Evolutionary conservation across 2,329 filamentous ascomycete species (phyloP), one percentile per base, ranked within the genome.

Genomic region (Xylariomycetidae sp.): DNA sequence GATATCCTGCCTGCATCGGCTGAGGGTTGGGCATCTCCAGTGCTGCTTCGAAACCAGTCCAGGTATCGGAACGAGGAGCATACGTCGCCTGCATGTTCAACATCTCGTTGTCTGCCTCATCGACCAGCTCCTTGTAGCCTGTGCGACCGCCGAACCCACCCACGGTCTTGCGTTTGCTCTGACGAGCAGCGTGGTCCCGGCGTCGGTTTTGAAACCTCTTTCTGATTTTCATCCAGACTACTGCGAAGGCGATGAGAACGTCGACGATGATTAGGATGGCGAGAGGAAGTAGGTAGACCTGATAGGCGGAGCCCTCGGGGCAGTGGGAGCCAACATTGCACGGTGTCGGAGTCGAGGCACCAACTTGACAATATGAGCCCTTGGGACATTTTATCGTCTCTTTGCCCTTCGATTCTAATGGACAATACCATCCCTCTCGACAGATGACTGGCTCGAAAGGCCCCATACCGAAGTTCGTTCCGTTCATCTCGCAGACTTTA

Each of bases 391-490:
- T 31, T 4, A 66, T 42, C 27, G 58, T 61, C 34, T 65, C 45
- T 26, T 53, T 62, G 8, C 66, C 66, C 3, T 49, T 47, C 6
- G 42, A 49, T 16, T 39, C 34, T 2, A 33, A 27, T 2, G 71
- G 70, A 31, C 73, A 77, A 40, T 73, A 75, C 31, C 51, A 58
- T 3, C 72, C 72, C 23, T 61, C 43, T 25, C 59, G 58, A 45
- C 72, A 77, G 6, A 75, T 49, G 4, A 70, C 56, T 1, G 73
- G 73, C 41, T 77, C 73, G 32, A 69, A 67, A 3, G 58, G 60
- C 0, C 66, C 65, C 65, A 69, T 68, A 3, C 46, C 59, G 12
- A 62, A 50, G 32, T 66, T 67, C 5, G 25, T 40, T 15, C 57
- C 60, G 1, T 55, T 15, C 4, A 56, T 44, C 2, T 32, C 19